phyloP scores from a whole-genome alignment of 129 eudicot species.

The Flaveria bidentis region DNA sequence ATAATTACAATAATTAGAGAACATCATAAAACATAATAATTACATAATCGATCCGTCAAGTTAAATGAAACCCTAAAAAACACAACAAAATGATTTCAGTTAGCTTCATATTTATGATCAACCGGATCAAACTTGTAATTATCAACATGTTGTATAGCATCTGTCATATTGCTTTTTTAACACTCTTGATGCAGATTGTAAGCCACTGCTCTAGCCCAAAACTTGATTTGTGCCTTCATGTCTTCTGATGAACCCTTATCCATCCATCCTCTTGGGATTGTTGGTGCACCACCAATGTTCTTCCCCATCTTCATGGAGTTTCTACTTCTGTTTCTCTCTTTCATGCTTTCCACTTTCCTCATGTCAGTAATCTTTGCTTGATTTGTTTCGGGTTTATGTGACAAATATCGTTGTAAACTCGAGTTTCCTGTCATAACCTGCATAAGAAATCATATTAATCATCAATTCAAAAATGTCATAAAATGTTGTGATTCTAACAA shows the following conservation, averaged over 20 bases:
- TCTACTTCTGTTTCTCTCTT: conserved; percentile 29
- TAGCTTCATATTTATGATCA: conserved; percentile 28
- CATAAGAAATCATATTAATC: conserved; percentile 1
- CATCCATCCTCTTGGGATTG: conserved; percentile 40
- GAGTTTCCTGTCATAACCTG: conserved; percentile 50
- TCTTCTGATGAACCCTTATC: conserved; percentile 63
- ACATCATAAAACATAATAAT: background rate
- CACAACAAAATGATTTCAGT: conserved; percentile 22
- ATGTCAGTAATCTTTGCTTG: conserved; percentile 40
- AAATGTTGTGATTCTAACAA: background rate
- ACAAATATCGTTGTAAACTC: conserved; percentile 47
- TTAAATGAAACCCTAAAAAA: conserved; percentile 16
- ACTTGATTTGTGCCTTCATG: conserved; percentile 82
- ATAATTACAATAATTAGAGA: background rate
- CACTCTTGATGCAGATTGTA: conserved; percentile 69
- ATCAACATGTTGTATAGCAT: conserved; percentile 30
- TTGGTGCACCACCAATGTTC: conserved; percentile 42
- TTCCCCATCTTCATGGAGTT: conserved; percentile 32
- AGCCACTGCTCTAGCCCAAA: conserved; percentile 93
- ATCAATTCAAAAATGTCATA: background rate
- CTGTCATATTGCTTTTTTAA: conserved; percentile 17
- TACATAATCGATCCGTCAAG: conserved; percentile 19
- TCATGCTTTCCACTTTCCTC: conserved; percentile 41
- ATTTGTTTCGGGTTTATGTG: conserved; percentile 27
- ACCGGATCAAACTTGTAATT: conserved; percentile 20